Conservation (phyloP, 176 grass and related monocot species). For the Aegilops tauschii region DNA sequence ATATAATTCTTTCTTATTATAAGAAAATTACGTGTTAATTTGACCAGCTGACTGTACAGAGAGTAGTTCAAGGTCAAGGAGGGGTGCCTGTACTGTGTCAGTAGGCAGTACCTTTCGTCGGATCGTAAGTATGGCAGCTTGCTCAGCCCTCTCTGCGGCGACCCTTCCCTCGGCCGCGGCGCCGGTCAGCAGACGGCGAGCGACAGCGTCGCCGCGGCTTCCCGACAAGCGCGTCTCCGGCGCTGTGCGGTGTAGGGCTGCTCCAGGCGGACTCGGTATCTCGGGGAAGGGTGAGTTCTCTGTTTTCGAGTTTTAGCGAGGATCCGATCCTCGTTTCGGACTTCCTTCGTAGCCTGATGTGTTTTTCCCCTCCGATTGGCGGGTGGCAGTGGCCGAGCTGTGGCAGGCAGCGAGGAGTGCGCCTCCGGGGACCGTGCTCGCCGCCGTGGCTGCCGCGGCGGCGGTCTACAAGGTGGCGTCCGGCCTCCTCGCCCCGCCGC, state of each 20-base stretch:
- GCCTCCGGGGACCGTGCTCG: constrained; percentile 58
- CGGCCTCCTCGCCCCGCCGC: constrained; percentile 41
- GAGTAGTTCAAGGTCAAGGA: too few species aligned
- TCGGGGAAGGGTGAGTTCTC: constrained; percentile 29
- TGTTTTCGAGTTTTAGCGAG: not conserved
- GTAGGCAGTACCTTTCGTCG: not conserved
- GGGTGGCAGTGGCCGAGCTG: constrained; percentile 46
- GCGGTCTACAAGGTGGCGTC: constrained; percentile 57
- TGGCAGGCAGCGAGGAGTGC: constrained; percentile 61
- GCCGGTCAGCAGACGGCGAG: not conserved
- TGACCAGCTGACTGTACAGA: too few species aligned
- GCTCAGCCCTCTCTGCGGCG: not conserved
- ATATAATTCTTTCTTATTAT: too few species aligned
- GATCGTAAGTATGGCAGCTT: not conserved
- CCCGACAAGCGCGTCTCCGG: not conserved
- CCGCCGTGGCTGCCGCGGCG: constrained; percentile 41
- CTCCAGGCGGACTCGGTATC: constrained; percentile 3
- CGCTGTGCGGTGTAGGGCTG: constrained; percentile 29
- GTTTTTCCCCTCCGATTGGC: not conserved
- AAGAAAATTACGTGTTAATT: too few species aligned
- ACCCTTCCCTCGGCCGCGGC: not conserved
- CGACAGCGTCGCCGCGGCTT: not conserved
- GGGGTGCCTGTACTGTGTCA: not conserved
- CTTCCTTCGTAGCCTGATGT: not conserved
- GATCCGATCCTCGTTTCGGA: not conserved